Percentiles rank a stretch among this genome's conserved stretches.
Conservation (phyloP, 2,329 filamentous ascomycete species). For the Xylaria multiplex region DNA sequence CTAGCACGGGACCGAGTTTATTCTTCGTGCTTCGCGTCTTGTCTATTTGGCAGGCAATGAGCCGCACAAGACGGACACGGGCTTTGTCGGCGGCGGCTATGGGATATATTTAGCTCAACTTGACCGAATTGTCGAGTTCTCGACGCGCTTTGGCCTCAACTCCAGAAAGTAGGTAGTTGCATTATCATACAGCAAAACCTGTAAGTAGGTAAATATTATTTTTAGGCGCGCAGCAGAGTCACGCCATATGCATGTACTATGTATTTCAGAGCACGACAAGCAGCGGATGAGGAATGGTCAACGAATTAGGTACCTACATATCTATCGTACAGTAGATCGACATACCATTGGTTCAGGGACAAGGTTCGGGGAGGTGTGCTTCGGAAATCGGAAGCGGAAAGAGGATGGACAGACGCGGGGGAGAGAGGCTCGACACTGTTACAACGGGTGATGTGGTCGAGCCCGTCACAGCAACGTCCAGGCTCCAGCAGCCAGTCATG, state of each 20-base stretch:
- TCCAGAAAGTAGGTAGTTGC: background rate
- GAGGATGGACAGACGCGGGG: background rate
- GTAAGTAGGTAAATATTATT: background rate
- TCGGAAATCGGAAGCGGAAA: constrained; percentile 16
- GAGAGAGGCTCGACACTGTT: background rate
- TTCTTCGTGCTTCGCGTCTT: background rate
- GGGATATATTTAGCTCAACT: constrained; percentile 23
- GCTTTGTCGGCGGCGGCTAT: constrained; percentile 23
- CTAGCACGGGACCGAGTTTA: background rate
- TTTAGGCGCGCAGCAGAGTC: background rate
- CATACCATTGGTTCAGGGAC: background rate
- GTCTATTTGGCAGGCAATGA: constrained; percentile 10
- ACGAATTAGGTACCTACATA: background rate
- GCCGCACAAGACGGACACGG: constrained; percentile 37
- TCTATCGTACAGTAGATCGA: too few relatives aligned
- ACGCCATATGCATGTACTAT: background rate
- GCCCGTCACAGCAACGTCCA: constrained; percentile 22
- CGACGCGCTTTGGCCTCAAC: background rate
- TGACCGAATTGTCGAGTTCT: constrained; percentile 3
- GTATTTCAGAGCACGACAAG: too few relatives aligned
- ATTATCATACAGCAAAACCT: background rate
- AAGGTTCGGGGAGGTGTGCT: constrained; percentile 1
- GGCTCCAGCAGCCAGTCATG: constrained; percentile 41
- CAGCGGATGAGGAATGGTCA: background rate
- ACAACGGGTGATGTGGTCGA: constrained; percentile 6